Evolutionary conservation across 148 eudicot genomes (phyloP).

Genomic region (Chenopodium quinoa): DNA sequence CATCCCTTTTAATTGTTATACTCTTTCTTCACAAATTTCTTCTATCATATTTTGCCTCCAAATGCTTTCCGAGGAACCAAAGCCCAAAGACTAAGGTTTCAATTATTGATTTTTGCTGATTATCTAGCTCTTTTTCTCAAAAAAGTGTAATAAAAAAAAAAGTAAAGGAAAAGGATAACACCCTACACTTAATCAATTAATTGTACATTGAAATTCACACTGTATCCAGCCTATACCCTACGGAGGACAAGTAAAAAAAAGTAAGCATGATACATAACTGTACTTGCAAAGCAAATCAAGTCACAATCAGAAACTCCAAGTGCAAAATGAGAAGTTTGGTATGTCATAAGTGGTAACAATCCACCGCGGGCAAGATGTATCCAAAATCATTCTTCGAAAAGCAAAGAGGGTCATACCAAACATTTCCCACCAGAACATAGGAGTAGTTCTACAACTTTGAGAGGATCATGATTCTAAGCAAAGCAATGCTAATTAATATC

Average conservation of each 20-base stretch:
- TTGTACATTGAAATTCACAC: neutral
- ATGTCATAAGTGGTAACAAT: neutral
- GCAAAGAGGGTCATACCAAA: neutral
- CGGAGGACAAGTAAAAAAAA: neutral
- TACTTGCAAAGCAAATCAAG: neutral
- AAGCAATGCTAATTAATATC: neutral
- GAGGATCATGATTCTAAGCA: slow-evolving; percentile 2
- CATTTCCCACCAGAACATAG: neutral
- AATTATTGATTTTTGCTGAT: neutral
- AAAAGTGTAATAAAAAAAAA: neutral
- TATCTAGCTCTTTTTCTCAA: neutral
- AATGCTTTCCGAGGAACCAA: neutral
- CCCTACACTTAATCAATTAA: neutral
- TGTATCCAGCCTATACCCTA: neutral
- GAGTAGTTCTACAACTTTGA: neutral
- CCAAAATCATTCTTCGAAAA: neutral
- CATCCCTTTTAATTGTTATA: neutral
- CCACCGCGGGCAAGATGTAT: neutral
- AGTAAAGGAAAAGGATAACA: too few relatives aligned
- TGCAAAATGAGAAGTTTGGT: neutral
- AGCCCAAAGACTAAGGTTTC: neutral
- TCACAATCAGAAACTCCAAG: neutral
- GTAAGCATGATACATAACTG: neutral
- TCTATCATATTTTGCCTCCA: neutral
- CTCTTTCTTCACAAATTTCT: neutral